A percentile compares a stretch with the other conserved stretches of the same genome.
These are phyloP conservation scores for Penicillium sp. DNA, from an alignment of 2,329 filamentous ascomycete genomes.

Conservation along the genomic window DNA sequence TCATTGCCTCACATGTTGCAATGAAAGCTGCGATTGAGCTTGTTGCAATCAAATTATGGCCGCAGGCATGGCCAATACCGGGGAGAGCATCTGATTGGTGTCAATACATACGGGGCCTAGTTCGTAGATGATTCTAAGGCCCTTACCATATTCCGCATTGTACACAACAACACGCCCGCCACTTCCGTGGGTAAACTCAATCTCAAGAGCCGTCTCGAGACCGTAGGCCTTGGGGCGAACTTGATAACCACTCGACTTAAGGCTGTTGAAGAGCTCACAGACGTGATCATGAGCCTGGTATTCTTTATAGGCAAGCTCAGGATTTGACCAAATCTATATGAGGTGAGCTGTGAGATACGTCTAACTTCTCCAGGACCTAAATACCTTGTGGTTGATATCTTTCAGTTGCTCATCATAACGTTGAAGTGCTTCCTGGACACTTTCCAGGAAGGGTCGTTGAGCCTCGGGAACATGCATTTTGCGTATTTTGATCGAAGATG, in stretches of 20 bases:
- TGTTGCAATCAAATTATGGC: constrained; percentile 39
- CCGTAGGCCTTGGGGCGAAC: constrained; percentile 54
- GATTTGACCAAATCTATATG: constrained; percentile 48
- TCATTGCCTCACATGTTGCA: constrained; percentile 37
- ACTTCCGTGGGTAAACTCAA: constrained; percentile 37
- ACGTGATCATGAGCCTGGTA: constrained; percentile 56
- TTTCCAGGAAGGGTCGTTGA: constrained; percentile 31
- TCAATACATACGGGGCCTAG: background rate
- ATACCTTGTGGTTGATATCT: constrained; percentile 31
- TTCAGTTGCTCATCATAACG: constrained; percentile 27
- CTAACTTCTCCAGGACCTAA: background rate
- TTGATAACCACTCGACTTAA: constrained; percentile 43
- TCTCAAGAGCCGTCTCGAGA: constrained; percentile 55
- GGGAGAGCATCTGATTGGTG: constrained; percentile 34
- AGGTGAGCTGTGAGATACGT: background rate
- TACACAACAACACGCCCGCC: constrained; percentile 36
- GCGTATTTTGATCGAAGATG: background rate
- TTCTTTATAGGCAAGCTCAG: constrained; percentile 57
- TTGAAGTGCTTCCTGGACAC: constrained; percentile 28
- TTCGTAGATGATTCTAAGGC: background rate
- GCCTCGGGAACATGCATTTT: constrained; percentile 30
- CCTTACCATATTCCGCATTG: constrained; percentile 42
- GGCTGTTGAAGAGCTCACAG: constrained; percentile 41
- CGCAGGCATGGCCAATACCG: constrained; percentile 43
- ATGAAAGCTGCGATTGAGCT: constrained; percentile 43